Base-by-base conservation (phyloP, 495 filamentous ascomycete species). In the Beverwykella pulmonaria region DNA sequence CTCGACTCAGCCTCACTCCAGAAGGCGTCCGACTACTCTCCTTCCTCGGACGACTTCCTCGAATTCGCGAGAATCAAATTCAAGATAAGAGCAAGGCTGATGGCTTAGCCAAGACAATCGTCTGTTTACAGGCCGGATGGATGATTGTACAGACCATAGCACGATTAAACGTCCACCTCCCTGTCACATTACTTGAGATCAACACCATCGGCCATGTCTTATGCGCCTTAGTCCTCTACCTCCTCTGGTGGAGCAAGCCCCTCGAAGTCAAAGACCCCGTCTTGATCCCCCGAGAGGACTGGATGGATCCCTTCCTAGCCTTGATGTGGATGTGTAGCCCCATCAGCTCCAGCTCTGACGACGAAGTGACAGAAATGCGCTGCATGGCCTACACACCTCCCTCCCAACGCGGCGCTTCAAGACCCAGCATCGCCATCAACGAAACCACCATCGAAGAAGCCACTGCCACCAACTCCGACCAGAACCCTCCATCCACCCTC, bases 191-290 rank as follows among this genome's bases (percentile, higher is more conserved):
- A 23, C 44, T 65, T 2, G 62, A 65, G 41, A 65, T 65, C 62
- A 63, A 63, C 54, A 58, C 59, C 22, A 65, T 68, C n/a, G 65
- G 65, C 3, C 65, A 68, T 23, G 59, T 68, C 19, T 20, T 68
- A 12, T 68, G 59, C 34, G 65, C 65, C n/a, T 32, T 63, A 15
- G 65, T 54, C 1, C 52, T 68, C 0, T 63, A 63, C 25, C 25
- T 55, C 12, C 36, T 63, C 17, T 68, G 65, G 65, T 63, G 65
- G 59, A 58, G 46, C 29, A 68, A 68, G 52, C 62, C 65, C 1
- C 53, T 63, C 14, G 65, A 63, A 22, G 32, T 68, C 53, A 63
- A 61, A 23, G 53, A 63, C 44, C 59, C 60, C 14, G 29, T 29
- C 23, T 22, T 59, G 14, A 22, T 68, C 25, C 32, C 27, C 3